phyloP scores from a whole-genome alignment of 2,329 filamentous ascomycete genomes.

The Aspergillus ochraceus region DNA sequence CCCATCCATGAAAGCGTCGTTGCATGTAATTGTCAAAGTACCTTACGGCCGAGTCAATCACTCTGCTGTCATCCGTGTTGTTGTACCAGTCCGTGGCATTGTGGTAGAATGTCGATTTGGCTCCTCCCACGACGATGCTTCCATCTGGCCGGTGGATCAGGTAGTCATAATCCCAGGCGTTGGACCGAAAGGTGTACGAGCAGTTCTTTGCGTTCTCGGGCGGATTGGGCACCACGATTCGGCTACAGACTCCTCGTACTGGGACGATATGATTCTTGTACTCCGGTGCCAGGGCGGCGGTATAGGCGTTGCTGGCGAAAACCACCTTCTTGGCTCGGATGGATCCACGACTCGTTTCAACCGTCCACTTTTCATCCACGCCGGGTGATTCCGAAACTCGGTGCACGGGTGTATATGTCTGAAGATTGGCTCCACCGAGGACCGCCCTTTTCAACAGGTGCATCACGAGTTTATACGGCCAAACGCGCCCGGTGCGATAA shows the following conservation, averaged over 20 bases:
- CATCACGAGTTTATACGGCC: constrained; percentile 78
- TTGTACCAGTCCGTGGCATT: constrained; percentile 47
- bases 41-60: constrained; percentile 47
- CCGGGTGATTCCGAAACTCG: constrained; percentile 26
- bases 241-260: constrained; percentile 58
- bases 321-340: constrained; percentile 66
- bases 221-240: constrained; percentile 27
- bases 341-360: constrained; percentile 68
- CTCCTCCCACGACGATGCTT: constrained; percentile 63
- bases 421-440: constrained; percentile 50
- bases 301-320: constrained; percentile 82
- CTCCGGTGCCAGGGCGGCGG: constrained; percentile 68
- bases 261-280: constrained; percentile 75
- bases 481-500: constrained; percentile 35
- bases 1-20: constrained; percentile 37
- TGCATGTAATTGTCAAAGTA: constrained; percentile 43
- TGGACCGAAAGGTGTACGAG: constrained; percentile 64
- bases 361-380: constrained; percentile 51
- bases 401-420: constrained; percentile 53
- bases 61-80: constrained; percentile 47
- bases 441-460: constrained; percentile 66
- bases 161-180: constrained; percentile 62
- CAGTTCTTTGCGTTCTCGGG: constrained; percentile 29
- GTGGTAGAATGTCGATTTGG: constrained; percentile 46
- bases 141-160: constrained; percentile 60